Conservation (phyloP, 257 asterid genomes). For the Capsicum chinense region DNA sequence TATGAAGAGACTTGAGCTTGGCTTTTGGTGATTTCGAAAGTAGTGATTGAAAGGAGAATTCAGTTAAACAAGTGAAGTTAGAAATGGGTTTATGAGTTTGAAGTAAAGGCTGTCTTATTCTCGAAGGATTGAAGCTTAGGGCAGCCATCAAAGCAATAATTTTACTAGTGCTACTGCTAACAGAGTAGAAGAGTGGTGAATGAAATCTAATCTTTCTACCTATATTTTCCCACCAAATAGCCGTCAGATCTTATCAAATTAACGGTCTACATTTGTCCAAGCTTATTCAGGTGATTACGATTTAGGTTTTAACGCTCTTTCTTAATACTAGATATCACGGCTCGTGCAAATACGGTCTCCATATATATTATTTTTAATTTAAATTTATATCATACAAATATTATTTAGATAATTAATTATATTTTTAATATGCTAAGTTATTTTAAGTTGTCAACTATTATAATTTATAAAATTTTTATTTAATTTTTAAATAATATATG, state of each 20-base stretch:
- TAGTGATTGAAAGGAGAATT: slow-evolving; percentile 39
- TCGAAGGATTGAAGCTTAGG: slow-evolving; percentile 57
- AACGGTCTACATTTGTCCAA: neutral
- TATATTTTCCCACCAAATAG: neutral
- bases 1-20: slow-evolving; percentile 39
- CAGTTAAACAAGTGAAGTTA: slow-evolving; percentile 42
- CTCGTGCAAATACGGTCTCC: too few relatives aligned
- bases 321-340: too few relatives aligned
- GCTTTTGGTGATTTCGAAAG: slow-evolving; percentile 31
- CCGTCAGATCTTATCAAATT: neutral
- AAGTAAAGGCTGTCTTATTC: slow-evolving; percentile 31
- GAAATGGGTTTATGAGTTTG: slow-evolving; percentile 47
- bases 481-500: too few relatives aligned
- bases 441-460: too few relatives aligned
- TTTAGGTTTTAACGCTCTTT: neutral
- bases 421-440: too few relatives aligned
- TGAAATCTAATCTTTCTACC: neutral
- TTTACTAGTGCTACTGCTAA: too few relatives aligned
- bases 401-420: too few relatives aligned
- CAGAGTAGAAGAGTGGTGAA: neutral
- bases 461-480: too few relatives aligned
- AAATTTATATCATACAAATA: too few relatives aligned
- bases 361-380: too few relatives aligned
- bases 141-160: slow-evolving; percentile 51
- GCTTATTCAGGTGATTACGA: neutral